Base-by-base conservation (phyloP, 495 filamentous ascomycete species). In the Sordaria brevicollis region DNA sequence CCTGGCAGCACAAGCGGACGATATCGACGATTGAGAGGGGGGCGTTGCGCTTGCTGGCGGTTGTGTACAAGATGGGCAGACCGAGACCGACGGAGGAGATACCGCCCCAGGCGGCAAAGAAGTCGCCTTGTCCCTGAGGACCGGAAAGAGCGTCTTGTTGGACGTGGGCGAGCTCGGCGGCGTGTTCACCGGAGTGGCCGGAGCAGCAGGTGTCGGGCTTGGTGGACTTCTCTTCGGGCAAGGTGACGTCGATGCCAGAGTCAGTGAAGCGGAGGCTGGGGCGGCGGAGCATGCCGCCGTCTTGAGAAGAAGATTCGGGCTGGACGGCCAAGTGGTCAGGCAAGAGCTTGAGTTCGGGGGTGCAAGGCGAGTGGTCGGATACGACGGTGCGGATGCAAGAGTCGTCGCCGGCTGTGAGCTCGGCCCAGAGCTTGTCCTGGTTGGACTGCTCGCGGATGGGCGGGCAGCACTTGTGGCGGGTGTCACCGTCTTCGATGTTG, bases 341-440 rank as follows among this genome's bases (percentile, higher is more conserved):
- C 0, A 99, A 87, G 35, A 94, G 86, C 82, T 99, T 99, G 69
- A 99, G 86, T 76, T 96, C 88, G 1, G 95, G 93, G 1, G 95
- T 99, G 83, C 95, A 99, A 13, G 95, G 95, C 33, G 91, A 94
- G 83, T 99, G 95, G 76, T 99, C 95, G 1, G 91, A 94, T n/a
- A 99, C 95, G 29, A 99, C 87, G 0, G 95, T 98, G 78, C 90
- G 87, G 79, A 99, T 94, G 74, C 96, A 92, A 43, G 90, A 89
- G 74, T 93, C 88, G 0, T 85, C 82, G 6, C 49, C 49, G 70
- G 86, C 83, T 67, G 86, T 81, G 8, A 97, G 80, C 76, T 97
- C 94, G 7, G 86, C 86, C 95, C 95, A 99, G 2, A 99, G 86
- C 33, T 87, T 87, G 73, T 97, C 91, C 73, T 94, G 93, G 83